A percentile compares a stretch with the other conserved stretches of the same genome.
Conservation (phyloP, 1,284 basidiomycete species). For the Marasmius sp. region DNA sequence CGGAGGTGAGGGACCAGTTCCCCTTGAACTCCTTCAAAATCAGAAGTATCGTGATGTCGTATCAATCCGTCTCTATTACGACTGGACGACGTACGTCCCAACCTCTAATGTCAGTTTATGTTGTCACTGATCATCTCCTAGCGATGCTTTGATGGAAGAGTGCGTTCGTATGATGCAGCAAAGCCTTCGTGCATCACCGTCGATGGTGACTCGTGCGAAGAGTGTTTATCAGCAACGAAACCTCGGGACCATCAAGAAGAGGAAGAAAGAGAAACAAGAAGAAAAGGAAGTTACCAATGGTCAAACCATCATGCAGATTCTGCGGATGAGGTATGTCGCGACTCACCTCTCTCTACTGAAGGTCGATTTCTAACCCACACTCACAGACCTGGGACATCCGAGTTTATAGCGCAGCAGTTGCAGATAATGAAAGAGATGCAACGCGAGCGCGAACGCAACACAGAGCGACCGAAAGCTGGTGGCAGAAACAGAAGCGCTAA, state of each 20-base stretch:
- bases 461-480: slow-evolving; percentile 52
- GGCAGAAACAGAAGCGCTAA: slow-evolving; percentile 30
- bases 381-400: slow-evolving; percentile 73
- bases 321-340: slow-evolving; percentile 82
- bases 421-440: slow-evolving; percentile 76
- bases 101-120: background rate
- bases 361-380: background rate
- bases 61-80: slow-evolving; percentile 90
- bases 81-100: slow-evolving; percentile 79
- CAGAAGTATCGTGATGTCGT: slow-evolving; percentile 93
- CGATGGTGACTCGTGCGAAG: slow-evolving; percentile 87
- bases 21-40: slow-evolving; percentile 89
- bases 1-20: slow-evolving; percentile 87
- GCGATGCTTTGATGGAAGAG: slow-evolving; percentile 93
- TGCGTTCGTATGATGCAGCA: slow-evolving; percentile 92
- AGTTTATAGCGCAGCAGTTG: slow-evolving; percentile 88
- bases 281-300: slow-evolving; percentile 73
- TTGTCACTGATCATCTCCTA: slow-evolving; percentile 28
- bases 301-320: slow-evolving; percentile 89
- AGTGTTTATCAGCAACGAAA: slow-evolving; percentile 89
- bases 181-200: slow-evolving; percentile 69
- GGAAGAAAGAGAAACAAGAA: slow-evolving; percentile 90
- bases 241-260: slow-evolving; percentile 93
- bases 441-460: slow-evolving; percentile 69
- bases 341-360: slow-evolving; percentile 4